These are phyloP conservation scores for Gentiana macrophylla DNA, from an alignment of 257 asterid species.

Conservation along the genomic window DNA sequence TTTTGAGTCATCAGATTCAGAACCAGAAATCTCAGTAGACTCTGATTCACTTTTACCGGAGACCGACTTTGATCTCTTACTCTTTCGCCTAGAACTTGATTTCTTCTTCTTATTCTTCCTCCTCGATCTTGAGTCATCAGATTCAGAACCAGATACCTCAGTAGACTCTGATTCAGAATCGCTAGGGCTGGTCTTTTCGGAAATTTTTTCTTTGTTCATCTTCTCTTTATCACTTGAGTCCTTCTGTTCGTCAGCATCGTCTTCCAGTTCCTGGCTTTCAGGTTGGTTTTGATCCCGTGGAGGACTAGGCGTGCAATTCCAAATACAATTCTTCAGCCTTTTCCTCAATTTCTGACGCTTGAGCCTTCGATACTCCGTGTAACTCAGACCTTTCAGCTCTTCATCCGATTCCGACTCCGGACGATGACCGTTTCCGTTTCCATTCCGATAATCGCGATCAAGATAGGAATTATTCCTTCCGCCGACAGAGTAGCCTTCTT, in stretches of 20 bases:
- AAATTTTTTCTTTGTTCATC: constrained; percentile 10
- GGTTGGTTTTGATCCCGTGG: constrained; percentile 56
- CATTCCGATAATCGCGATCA: constrained; percentile 50
- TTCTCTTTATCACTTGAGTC: constrained; percentile 5
- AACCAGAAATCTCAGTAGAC: constrained; percentile 32
- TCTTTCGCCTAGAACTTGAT: constrained; percentile 31
- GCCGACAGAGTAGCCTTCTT: constrained; percentile 11
- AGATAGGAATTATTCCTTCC: constrained; percentile 32
- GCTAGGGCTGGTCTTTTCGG: constrained; percentile 23
- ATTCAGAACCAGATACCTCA: constrained; percentile 37
- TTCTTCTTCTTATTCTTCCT: constrained; percentile 26
- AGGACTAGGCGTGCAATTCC: constrained; percentile 93
- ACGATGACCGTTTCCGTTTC: constrained; percentile 17
- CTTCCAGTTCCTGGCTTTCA: constrained; percentile 41
- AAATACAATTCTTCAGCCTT: constrained; percentile 32
- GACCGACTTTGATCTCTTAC: constrained; percentile 31
- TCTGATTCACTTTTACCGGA: constrained; percentile 25
- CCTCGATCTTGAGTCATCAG: constrained; percentile 45
- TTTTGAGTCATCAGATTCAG: constrained; percentile 50
- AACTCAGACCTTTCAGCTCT: constrained; percentile 59
- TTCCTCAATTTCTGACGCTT: constrained; percentile 84
- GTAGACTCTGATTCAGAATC: constrained; percentile 36
- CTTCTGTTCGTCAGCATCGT: constrained; percentile 20
- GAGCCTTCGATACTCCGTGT: constrained; percentile 66
- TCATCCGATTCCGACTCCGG: constrained; percentile 68